Conservation (phyloP, 768 basidiomycete genomes). For the Gyrodon lividus region DNA sequence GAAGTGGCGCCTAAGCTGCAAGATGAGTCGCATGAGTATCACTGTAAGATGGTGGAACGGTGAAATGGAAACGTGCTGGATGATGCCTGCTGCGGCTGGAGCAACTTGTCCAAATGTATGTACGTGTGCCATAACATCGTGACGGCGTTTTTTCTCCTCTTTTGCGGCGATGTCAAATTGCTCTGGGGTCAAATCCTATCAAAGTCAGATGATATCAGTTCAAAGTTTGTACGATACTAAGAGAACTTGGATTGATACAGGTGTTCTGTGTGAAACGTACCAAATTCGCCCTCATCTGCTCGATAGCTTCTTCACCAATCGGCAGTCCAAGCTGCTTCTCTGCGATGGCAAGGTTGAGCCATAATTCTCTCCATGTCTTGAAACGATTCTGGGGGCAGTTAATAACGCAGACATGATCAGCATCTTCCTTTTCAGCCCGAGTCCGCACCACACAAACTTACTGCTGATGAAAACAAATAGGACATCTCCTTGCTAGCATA, state of each 20-base stretch:
- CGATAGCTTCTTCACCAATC: constrained; percentile 87
- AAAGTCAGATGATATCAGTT: constrained; percentile 7
- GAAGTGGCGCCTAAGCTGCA: constrained; percentile 91
- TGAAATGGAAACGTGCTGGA: constrained; percentile 60
- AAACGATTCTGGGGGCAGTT: constrained; percentile 75
- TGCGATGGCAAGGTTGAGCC: constrained; percentile 95
- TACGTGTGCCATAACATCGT: constrained; percentile 99
- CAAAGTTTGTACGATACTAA: neutral
- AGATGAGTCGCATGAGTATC: constrained; percentile 6
- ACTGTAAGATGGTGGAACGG: constrained; percentile 6
- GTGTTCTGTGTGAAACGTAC: constrained; percentile 38
- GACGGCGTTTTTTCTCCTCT: constrained; percentile 96
- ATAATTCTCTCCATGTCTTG: constrained; percentile 91
- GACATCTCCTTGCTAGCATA: constrained; percentile 99
- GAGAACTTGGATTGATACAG: neutral
- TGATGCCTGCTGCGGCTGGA: constrained; percentile 93
- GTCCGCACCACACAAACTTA: constrained; percentile 36
- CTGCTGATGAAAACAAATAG: constrained; percentile 91
- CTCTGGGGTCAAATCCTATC: constrained; percentile 74
- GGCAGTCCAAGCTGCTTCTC: constrained; percentile 94
- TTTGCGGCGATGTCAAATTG: constrained; percentile 90
- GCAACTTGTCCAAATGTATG: constrained; percentile 95
- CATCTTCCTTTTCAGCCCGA: neutral
- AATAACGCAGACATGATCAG: neutral
- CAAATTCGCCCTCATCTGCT: constrained; percentile 92